Evolutionary conservation across 106 monocot genomes (phyloP).

Genomic region (Cymbidium sinense): DNA sequence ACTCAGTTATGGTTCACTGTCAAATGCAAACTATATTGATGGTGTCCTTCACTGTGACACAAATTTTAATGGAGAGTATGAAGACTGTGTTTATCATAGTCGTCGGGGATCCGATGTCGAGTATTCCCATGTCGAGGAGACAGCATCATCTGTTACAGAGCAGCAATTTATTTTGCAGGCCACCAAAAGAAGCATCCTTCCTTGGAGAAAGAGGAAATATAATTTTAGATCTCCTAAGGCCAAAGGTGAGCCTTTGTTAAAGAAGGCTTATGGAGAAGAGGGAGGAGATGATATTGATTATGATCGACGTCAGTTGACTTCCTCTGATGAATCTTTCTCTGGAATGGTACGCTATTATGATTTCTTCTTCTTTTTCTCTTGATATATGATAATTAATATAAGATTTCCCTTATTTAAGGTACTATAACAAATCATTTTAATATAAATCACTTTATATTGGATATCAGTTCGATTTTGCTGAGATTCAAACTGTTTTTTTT

Average conservation of each 20-base stretch:
- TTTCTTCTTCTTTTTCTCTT: too few species aligned
- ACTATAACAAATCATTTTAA: too few species aligned
- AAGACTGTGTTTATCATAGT: constrained; percentile 47
- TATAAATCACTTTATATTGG: not conserved
- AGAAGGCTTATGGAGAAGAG: constrained; percentile 58
- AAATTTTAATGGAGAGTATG: constrained; percentile 9
- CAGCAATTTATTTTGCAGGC: constrained; percentile 12
- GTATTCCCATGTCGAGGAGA: constrained; percentile 21
- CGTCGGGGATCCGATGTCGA: constrained; percentile 34
- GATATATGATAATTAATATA: too few species aligned
- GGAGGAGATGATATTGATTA: constrained; percentile 85
- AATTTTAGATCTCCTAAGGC: constrained; percentile 14
- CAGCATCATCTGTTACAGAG: constrained; percentile 18
- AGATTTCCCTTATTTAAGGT: too few species aligned
- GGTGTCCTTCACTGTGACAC: constrained; percentile 1
- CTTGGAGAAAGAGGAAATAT: constrained; percentile 57
- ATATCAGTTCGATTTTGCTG: not conserved
- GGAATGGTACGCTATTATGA: constrained; percentile 20
- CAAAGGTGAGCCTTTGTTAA: constrained; percentile 76
- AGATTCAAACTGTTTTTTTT: not conserved
- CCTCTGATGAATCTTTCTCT: constrained; percentile 62
- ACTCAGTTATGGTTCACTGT: constrained; percentile 71
- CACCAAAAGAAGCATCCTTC: constrained; percentile 48
- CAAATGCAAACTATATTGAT: constrained; percentile 41
- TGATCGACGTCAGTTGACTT: constrained; percentile 66